Percentiles rank a stretch among this genome's conserved stretches.
Conservation (phyloP, 1,284 basidiomycete genomes). For the Fistulina hepatica region DNA sequence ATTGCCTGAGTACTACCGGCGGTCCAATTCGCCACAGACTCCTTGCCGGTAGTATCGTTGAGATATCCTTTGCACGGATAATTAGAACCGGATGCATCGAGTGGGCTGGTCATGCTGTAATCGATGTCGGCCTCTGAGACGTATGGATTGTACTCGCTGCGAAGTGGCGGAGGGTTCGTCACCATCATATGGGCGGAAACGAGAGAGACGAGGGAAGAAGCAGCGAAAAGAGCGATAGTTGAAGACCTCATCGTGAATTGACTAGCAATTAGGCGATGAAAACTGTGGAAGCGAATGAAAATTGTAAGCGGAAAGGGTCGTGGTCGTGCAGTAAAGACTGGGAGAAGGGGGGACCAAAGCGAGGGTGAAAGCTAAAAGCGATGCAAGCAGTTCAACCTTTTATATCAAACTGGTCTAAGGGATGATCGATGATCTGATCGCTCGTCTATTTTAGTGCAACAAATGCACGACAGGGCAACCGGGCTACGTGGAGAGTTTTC, state of each 20-base stretch:
- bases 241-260: constrained; percentile 1
- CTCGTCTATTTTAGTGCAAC: too few relatives aligned
- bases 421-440: too few relatives aligned
- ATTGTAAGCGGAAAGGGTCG: too few relatives aligned
- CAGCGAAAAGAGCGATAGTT: neutral
- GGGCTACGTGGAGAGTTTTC: too few relatives aligned
- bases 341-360: too few relatives aligned
- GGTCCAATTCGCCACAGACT: neutral
- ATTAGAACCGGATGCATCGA: neutral
- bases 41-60: neutral
- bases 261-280: too few relatives aligned
- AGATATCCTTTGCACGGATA: constrained; percentile 1
- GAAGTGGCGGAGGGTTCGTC: neutral
- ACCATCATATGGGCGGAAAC: constrained; percentile 1
- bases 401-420: too few relatives aligned
- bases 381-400: too few relatives aligned
- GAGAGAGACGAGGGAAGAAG: neutral
- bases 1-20: neutral
- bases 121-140: neutral
- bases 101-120: neutral
- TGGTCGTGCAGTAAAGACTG: too few relatives aligned
- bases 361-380: too few relatives aligned
- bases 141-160: neutral
- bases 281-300: too few relatives aligned
- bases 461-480: too few relatives aligned